Base-by-base conservation (phyloP, 306 rosid species). In the Begonia fuchsioides region DNA sequence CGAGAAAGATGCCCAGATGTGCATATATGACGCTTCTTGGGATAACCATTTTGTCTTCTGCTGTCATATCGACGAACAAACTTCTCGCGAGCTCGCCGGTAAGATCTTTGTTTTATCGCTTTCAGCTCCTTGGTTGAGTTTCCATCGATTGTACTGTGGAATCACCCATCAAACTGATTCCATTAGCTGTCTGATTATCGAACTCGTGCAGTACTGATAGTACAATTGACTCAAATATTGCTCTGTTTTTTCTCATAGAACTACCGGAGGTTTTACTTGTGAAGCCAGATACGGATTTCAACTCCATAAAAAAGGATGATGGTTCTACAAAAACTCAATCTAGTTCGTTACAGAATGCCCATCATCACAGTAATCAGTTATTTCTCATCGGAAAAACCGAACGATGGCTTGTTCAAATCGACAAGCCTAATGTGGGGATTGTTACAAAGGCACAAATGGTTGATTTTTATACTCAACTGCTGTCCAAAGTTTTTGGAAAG, bases 391-490 rank as follows among this genome's bases (percentile, higher is more conserved):
- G 81, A 53, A 83, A 66, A 68, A 68, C 86, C n/a, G 76, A 76
- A 53, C 80, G 72, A 38, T 88, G 96, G 96, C 80, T 88, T 59
- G 93, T 83, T 61, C 69, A 70, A 63, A 76, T 83, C 69, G 80
- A 72, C 51, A 88, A 72, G 50, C 95, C 90, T 3, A 86, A 74
- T 39, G 67, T 83, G 55, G 83, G 77, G 58, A 83, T 80, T 32
- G 90, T 88, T 67, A 73, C 93, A 55, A 88, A 83, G 72, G 95
- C 96, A 5, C 96, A 88, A 59, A 73, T 83, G 71, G 95, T 83
- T 38, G 96, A 88, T 65, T 71, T 64, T 51, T 80, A 78, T 77
- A 88, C 73, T 38, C 93, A 76, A 58, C 67, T 84, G 47, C 72
- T 83, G 59, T 69, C 83, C 50, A 83, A 83, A 69, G 82, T 83